Percentiles rank a stretch among this genome's conserved stretches.
These are phyloP conservation scores for Tetratostichococcus sp. DNA, from an alignment of 139 green algal species.

Conservation along the genomic window DNA sequence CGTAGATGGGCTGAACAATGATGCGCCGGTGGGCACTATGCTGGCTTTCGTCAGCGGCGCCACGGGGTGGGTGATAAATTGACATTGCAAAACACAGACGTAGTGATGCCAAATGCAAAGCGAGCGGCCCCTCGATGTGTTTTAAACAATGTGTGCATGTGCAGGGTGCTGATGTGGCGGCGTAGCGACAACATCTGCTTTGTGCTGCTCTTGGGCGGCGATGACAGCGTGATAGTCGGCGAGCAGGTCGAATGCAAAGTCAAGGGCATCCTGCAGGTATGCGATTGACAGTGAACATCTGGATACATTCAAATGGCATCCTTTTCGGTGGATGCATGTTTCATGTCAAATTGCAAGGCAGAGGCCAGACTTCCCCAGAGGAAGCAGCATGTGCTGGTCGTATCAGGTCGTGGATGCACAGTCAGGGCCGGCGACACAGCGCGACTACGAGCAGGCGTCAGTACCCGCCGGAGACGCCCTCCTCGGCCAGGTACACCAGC, in stretches of 20 bases:
- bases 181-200: slow-evolving; percentile 73
- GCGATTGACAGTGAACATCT: no score
- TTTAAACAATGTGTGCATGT: no score
- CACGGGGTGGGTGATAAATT: slow-evolving; percentile 44
- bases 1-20: slow-evolving; percentile 77
- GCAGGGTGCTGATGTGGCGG: slow-evolving; percentile 78
- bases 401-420: slow-evolving; percentile 67
- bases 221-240: slow-evolving; percentile 40
- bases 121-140: no score
- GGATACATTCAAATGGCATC: no score
- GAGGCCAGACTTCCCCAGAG: not conserved
- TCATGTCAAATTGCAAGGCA: no score
- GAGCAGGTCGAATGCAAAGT: slow-evolving; percentile 69
- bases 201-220: slow-evolving; percentile 62
- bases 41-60: slow-evolving; percentile 73
- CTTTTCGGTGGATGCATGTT: no score
- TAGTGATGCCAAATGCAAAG: no score
- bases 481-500: not conserved
- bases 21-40: slow-evolving; percentile 71
- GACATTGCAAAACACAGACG: no score
- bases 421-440: slow-evolving; percentile 67
- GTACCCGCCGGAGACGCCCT: slow-evolving; percentile 29
- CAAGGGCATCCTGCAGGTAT: slow-evolving; percentile 73
- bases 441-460: slow-evolving; percentile 58
- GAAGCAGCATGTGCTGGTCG: not conserved